Conservation (phyloP, 2,329 filamentous ascomycete genomes). For the Thielaviopsis musarum region DNA sequence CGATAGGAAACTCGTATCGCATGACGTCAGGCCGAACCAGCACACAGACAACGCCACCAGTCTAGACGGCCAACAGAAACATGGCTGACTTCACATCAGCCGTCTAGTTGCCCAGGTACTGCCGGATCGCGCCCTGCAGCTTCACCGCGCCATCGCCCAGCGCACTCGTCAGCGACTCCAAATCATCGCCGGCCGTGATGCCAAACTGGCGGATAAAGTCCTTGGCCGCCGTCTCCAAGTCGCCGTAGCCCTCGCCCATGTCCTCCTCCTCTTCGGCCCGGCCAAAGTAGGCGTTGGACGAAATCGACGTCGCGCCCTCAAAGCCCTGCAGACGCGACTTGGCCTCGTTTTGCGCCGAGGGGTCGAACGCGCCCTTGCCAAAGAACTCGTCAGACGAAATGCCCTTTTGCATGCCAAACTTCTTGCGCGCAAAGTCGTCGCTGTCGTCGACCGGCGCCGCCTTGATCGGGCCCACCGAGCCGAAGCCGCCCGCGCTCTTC, state of each 20-base stretch:
- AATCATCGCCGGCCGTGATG: slow-evolving; percentile 84
- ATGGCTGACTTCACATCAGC: background rate
- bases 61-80: background rate
- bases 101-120: slow-evolving; percentile 42
- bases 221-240: slow-evolving; percentile 83
- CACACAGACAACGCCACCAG: too few species aligned
- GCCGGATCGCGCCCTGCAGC: slow-evolving; percentile 59
- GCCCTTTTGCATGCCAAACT: slow-evolving; percentile 85
- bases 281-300: slow-evolving; percentile 94
- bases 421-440: slow-evolving; percentile 66
- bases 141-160: slow-evolving; percentile 73
- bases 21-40: background rate
- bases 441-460: slow-evolving; percentile 48
- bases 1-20: background rate
- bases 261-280: slow-evolving; percentile 60
- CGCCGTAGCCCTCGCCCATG: slow-evolving; percentile 62
- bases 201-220: slow-evolving; percentile 93
- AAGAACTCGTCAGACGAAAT: slow-evolving; percentile 99
- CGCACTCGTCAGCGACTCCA: slow-evolving; percentile 73
- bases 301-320: slow-evolving; percentile 81
- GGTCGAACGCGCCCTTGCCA: slow-evolving; percentile 74
- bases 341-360: slow-evolving; percentile 64
- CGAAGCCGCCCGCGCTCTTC: slow-evolving; percentile 74
- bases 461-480: slow-evolving; percentile 63
- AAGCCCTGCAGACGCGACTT: slow-evolving; percentile 80